Evolutionary conservation across 2,329 filamentous ascomycete genomes (phyloP).

Genomic region (Pseudogymnoascus sp.): DNA sequence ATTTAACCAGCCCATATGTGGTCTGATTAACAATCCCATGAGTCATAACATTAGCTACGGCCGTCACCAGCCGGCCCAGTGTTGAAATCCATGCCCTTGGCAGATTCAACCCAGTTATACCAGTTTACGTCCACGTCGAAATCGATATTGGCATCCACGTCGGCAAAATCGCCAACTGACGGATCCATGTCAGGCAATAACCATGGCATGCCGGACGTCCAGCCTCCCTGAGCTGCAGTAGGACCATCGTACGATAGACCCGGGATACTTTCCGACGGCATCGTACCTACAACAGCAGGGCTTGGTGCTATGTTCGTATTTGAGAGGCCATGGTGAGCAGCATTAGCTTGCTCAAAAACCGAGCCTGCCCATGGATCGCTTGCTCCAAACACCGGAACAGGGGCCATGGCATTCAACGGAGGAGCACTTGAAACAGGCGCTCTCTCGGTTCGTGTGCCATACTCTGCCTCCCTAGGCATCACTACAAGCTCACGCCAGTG

Average conservation of each 20-base stretch:
- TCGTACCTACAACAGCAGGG: background rate
- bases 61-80: background rate
- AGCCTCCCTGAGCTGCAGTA: slow-evolving; percentile 11
- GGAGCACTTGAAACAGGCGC: background rate
- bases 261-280: slow-evolving; percentile 1
- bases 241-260: slow-evolving; percentile 11
- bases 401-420: background rate
- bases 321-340: background rate
- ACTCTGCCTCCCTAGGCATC: background rate
- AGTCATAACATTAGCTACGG: background rate
- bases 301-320: background rate
- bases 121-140: slow-evolving; percentile 30
- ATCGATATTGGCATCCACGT: slow-evolving; percentile 24
- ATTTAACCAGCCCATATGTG: background rate
- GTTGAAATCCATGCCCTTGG: slow-evolving; percentile 20
- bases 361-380: background rate
- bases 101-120: slow-evolving; percentile 33
- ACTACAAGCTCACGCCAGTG: slow-evolving; percentile 27
- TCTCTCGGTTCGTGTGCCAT: background rate
- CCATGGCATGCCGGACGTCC: slow-evolving; percentile 18
- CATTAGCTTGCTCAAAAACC: slow-evolving; percentile 10
- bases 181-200: slow-evolving; percentile 22
- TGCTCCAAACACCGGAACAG: background rate
- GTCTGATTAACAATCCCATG: background rate
- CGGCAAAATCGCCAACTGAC: slow-evolving; percentile 18